These are phyloP conservation scores for Mangifera indica DNA, from an alignment of 345 rosid species.

Conservation along the genomic window DNA sequence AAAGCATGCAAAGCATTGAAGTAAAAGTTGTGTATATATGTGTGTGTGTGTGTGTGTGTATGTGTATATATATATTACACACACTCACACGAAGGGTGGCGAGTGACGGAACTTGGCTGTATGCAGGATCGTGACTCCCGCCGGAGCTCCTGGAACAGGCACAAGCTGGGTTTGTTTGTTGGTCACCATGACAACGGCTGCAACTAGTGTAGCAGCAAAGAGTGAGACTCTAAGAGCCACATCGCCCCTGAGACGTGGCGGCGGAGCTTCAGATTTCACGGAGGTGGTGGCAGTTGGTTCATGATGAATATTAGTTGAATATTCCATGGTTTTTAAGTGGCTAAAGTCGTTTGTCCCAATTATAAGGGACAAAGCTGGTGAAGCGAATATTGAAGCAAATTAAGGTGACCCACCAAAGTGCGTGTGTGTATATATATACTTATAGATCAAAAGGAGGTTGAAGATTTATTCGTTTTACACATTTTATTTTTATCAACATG, in stretches of 20 bases:
- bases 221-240: constrained; percentile 48
- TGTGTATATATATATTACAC: too few relatives aligned
- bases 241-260: constrained; percentile 32
- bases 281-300: constrained; percentile 31
- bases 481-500: too few relatives aligned
- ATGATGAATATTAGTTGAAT: constrained; percentile 36
- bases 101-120: constrained; percentile 64
- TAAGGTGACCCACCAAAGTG: not conserved
- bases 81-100: constrained; percentile 70
- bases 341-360: too few relatives aligned
- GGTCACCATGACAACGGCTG: constrained; percentile 55
- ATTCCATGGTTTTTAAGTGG: constrained; percentile 44
- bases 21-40: too few relatives aligned
- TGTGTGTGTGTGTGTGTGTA: too few relatives aligned
- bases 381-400: not conserved
- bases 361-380: not conserved
- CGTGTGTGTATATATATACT: not conserved
- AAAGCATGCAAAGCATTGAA: too few relatives aligned
- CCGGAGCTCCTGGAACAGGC: constrained; percentile 22
- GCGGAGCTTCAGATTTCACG: constrained; percentile 15
- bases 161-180: constrained; percentile 50
- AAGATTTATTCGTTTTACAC: too few relatives aligned
- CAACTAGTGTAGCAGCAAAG: constrained; percentile 49
- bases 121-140: constrained; percentile 10
- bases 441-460: too few relatives aligned